A percentile compares a stretch with the other conserved stretches of the same genome.
Evolutionary conservation across 306 rosid genomes (phyloP).

Genomic region (Datisca glomerata): DNA sequence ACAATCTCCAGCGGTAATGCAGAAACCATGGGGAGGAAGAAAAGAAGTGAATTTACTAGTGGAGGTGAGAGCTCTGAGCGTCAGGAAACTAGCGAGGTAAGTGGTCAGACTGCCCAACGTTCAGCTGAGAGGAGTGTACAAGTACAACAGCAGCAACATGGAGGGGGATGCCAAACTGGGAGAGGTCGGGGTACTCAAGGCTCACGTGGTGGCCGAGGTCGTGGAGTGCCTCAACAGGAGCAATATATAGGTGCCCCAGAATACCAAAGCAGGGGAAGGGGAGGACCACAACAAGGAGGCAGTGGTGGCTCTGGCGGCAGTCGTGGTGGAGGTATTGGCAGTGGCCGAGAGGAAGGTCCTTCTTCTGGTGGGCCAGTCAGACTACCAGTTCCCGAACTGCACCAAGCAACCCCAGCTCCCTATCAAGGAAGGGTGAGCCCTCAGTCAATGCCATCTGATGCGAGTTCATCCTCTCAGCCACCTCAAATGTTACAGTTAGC

Average conservation of each 20-base stretch:
- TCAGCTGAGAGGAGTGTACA: conserved; percentile 39
- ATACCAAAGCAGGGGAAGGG: conserved; percentile 83
- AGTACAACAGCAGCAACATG: conserved; percentile 33
- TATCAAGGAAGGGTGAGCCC: conserved; percentile 45
- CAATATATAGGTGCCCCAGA: conserved; percentile 58
- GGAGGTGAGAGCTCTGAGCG: conserved; percentile 59
- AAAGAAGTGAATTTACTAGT: conserved; percentile 51
- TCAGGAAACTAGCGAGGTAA: conserved; percentile 14
- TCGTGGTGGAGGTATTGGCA: conserved; percentile 6
- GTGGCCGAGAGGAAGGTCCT: conserved; percentile 38
- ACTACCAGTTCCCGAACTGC: conserved; percentile 85
- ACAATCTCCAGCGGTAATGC: neutral
- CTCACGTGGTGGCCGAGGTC: conserved; percentile 34
- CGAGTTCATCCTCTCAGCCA: conserved; percentile 48
- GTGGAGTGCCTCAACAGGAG: conserved; percentile 47
- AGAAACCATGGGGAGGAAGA: conserved; percentile 73
- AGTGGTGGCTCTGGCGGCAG: conserved; percentile 33
- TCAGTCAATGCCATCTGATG: conserved; percentile 39
- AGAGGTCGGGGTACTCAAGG: conserved; percentile 59
- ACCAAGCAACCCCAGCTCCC: conserved; percentile 80
- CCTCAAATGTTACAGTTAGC: conserved; percentile 26
- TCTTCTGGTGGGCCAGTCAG: conserved; percentile 54
- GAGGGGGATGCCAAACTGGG: conserved; percentile 47
- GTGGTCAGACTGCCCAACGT: conserved; percentile 36
- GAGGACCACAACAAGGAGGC: conserved; percentile 72